Conservation (phyloP, 1,284 basidiomycete species). For the Boletus sp. region DNA sequence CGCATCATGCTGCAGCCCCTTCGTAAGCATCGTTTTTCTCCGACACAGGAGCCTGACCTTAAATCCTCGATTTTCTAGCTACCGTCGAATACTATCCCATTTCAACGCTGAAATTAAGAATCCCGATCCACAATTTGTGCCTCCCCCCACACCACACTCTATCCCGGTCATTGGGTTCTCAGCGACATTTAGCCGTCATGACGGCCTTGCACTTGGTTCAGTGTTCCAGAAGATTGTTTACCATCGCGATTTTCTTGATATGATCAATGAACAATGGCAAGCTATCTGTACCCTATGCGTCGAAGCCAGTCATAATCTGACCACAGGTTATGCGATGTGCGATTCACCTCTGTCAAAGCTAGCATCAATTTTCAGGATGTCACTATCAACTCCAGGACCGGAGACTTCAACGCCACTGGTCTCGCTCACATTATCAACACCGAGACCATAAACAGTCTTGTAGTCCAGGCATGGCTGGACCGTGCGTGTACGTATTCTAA, state of each 20-base stretch:
- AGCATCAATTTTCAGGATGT: conserved; percentile 69
- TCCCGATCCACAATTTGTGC: conserved; percentile 42
- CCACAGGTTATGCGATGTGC: conserved; percentile 77
- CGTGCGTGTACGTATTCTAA: conserved; percentile 53
- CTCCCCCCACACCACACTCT: conserved; percentile 39
- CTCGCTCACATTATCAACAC: conserved; percentile 81
- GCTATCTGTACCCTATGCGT: conserved; percentile 9
- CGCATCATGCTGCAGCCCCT: conserved; percentile 90
- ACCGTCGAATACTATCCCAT: conserved; percentile 71
- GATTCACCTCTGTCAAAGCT: conserved; percentile 78
- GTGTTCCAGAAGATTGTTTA: conserved; percentile 93
- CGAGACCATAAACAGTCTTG: conserved; percentile 65
- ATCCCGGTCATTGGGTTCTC: conserved; percentile 93
- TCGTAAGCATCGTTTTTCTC: conserved; percentile 51
- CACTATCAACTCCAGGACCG: conserved; percentile 58
- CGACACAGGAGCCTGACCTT: not conserved
- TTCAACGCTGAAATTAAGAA: conserved; percentile 64
- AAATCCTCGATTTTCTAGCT: conserved; percentile 42
- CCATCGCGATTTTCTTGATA: conserved; percentile 87
- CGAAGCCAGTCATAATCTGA: conserved; percentile 4
- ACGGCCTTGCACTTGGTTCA: conserved; percentile 83
- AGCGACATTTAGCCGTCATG: conserved; percentile 91
- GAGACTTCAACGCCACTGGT: conserved; percentile 77
- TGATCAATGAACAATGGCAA: conserved; percentile 91
- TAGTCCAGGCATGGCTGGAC: conserved; percentile 80